phyloP scores from a whole-genome alignment of 2,329 filamentous ascomycete genomes.

The Diaporthe amygdali region DNA sequence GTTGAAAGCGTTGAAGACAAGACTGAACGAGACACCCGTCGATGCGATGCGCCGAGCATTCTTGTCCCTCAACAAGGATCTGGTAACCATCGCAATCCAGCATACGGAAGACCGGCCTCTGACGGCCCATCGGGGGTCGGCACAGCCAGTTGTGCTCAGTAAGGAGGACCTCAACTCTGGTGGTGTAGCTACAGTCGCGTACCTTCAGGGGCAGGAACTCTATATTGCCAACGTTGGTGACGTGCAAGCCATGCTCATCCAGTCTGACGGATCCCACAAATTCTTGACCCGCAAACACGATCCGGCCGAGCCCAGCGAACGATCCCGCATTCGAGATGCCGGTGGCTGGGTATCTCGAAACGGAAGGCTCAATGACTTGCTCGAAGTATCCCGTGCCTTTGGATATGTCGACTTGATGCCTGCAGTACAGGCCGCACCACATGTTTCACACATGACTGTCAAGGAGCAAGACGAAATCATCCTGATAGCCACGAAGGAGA shows the following conservation, averaged over 20 bases:
- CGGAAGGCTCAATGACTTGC: constrained; percentile 88
- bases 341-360: constrained; percentile 96
- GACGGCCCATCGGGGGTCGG: constrained; percentile 72
- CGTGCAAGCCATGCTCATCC: constrained; percentile 92
- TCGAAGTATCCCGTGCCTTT: constrained; percentile 93
- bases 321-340: constrained; percentile 88
- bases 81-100: constrained; percentile 83
- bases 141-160: constrained; percentile 76
- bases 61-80: constrained; percentile 88
- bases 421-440: constrained; percentile 87
- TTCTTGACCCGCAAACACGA: constrained; percentile 92
- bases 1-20: constrained; percentile 72
- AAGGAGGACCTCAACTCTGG: constrained; percentile 91
- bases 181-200: constrained; percentile 89
- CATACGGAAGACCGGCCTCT: constrained; percentile 75
- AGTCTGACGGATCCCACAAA: constrained; percentile 82
- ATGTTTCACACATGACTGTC: constrained; percentile 79
- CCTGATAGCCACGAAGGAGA: constrained; percentile 85
- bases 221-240: constrained; percentile 96
- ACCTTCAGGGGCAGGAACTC: constrained; percentile 86
- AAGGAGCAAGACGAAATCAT: constrained; percentile 93
- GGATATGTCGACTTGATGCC: constrained; percentile 94
- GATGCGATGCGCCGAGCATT: constrained; percentile 90
- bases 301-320: constrained; percentile 82
- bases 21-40: constrained; percentile 73